phyloP scores from a whole-genome alignment of 2,329 filamentous ascomycete species.

The Zasmidium angulare region DNA sequence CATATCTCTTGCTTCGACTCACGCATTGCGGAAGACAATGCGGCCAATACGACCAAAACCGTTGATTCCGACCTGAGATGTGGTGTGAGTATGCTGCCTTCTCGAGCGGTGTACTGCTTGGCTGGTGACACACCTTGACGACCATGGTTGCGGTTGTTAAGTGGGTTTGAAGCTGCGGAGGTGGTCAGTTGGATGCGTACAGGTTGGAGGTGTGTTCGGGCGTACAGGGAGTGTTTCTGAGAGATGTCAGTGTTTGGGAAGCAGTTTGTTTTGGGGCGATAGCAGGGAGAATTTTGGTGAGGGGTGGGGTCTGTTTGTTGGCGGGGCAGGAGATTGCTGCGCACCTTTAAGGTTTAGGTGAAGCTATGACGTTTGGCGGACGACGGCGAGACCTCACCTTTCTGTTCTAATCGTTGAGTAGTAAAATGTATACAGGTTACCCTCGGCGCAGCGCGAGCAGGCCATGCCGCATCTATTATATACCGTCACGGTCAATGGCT shows the following conservation, averaged over 20 bases:
- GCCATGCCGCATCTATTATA: constrained; percentile 2
- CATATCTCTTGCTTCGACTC: constrained; percentile 40
- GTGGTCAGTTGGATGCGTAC: not conserved
- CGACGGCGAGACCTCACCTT: not conserved
- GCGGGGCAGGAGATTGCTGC: constrained; percentile 3
- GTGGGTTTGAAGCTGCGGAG: constrained; percentile 17
- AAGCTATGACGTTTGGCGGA: constrained; percentile 3
- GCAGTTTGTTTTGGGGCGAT: constrained; percentile 3
- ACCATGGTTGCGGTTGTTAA: constrained; percentile 40
- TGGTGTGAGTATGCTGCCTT: constrained; percentile 16
- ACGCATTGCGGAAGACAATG: constrained; percentile 98
- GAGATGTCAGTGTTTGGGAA: constrained; percentile 4
- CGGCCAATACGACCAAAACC: constrained; percentile 99
- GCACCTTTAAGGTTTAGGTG: not conserved
- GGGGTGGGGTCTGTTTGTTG: not conserved
- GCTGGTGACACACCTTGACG: constrained; percentile 42
- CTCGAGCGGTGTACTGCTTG: constrained; percentile 8
- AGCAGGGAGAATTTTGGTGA: not conserved
- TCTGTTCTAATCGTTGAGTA: not conserved
- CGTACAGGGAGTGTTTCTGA: not conserved
- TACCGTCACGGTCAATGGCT: constrained; percentile 2
- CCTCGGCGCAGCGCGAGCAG: not conserved
- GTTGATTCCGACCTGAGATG: constrained; percentile 85
- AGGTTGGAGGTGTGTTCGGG: not conserved
- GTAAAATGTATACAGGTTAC: not conserved